A percentile compares a stretch with the other conserved stretches of the same genome.
Evolutionary conservation across 1,284 basidiomycete species (phyloP).

Genomic region (Blastosporella zonata): DNA sequence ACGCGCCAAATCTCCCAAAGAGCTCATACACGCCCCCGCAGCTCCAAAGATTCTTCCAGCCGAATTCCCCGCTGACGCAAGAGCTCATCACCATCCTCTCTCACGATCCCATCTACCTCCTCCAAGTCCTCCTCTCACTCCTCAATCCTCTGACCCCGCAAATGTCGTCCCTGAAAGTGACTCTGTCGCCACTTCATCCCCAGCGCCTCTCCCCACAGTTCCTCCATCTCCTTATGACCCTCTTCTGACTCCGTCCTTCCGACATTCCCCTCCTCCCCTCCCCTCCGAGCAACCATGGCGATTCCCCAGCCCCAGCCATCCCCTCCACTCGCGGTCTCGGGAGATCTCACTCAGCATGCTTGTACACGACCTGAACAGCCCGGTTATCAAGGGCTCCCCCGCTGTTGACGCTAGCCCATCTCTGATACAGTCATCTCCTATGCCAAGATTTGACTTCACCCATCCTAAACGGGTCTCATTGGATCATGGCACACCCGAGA

Average conservation of each 20-base stretch:
- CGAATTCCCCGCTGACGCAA: slow-evolving; percentile 19
- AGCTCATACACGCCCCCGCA: slow-evolving; percentile 6
- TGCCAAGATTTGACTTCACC: slow-evolving; percentile 22
- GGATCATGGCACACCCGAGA: slow-evolving; percentile 35
- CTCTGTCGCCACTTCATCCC: slow-evolving; percentile 25
- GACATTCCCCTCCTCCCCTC: slow-evolving; percentile 66
- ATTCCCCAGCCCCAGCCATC: slow-evolving; percentile 69
- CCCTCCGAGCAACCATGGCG: slow-evolving; percentile 76
- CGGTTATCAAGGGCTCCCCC: slow-evolving; percentile 28
- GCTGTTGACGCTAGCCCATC: slow-evolving; percentile 26
- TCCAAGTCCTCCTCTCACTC: slow-evolving; percentile 38
- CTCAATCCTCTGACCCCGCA: slow-evolving; percentile 32
- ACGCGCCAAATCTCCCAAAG: slow-evolving; percentile 19
- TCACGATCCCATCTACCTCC: slow-evolving; percentile 23
- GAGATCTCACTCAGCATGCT: slow-evolving; percentile 66
- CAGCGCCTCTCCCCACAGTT: slow-evolving; percentile 31
- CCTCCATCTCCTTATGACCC: slow-evolving; percentile 73
- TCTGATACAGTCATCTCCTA: slow-evolving; percentile 22
- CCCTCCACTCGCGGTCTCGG: slow-evolving; percentile 56
- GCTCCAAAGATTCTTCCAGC: slow-evolving; percentile 21
- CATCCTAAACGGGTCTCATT: slow-evolving; percentile 20
- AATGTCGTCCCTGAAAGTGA: slow-evolving; percentile 25
- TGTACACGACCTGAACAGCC: slow-evolving; percentile 37
- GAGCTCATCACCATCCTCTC: slow-evolving; percentile 12
- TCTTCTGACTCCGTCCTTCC: slow-evolving; percentile 65